Evolutionary conservation across 495 filamentous ascomycete species (phyloP), one percentile per base, ranked within the genome.

Genomic region (Aspergillus kassunensis): DNA sequence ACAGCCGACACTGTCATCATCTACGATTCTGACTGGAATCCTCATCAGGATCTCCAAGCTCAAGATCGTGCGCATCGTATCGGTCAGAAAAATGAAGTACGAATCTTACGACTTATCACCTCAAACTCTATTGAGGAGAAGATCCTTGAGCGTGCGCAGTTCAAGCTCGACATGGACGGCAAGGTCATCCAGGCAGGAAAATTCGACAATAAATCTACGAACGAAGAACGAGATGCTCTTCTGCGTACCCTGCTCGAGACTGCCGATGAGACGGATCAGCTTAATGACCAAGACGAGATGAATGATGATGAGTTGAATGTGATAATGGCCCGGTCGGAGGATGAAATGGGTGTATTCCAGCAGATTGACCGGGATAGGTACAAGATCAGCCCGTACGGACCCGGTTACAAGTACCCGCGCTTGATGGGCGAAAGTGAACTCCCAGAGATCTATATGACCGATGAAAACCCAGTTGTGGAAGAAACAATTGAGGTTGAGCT

Each of bases 41-140:
- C 93, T 61, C 93, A 97, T 70, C 93, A 98, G 71, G 93, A 98
- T 86, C 73, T 98, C 65, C 93, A 98, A 71, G 93, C 93, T 24
- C 93, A 98, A 67, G 93, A 98, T 85, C 92, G 93, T 83, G 93
- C 93, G 19, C 93, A 98, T 82, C 93, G 93, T 85, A 98, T 98
- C 57, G 93, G 93, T 44, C 93, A 98, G 68, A 98, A 98, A 83
- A 98, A 98, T 63, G 93, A 98, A 72, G 93, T 98, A 29, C 88
- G 93, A 24, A 98, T 98, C 61, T 72, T 98, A 55, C 83, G 93
- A 59, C 76, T 98, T 33, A 98, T 98, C 68, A 96, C 86, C 55
- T 92, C 90, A 4, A 95, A 95, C 59, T 97, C 95, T 1, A 90
- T 98, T 15, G 93, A 98, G 70, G 93, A 98, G 70, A 96, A 97